Percentiles rank a stretch among this genome's conserved stretches.
Evolutionary conservation across 2,329 filamentous ascomycete species (phyloP).

Genomic region (Talaromyces sp.): DNA sequence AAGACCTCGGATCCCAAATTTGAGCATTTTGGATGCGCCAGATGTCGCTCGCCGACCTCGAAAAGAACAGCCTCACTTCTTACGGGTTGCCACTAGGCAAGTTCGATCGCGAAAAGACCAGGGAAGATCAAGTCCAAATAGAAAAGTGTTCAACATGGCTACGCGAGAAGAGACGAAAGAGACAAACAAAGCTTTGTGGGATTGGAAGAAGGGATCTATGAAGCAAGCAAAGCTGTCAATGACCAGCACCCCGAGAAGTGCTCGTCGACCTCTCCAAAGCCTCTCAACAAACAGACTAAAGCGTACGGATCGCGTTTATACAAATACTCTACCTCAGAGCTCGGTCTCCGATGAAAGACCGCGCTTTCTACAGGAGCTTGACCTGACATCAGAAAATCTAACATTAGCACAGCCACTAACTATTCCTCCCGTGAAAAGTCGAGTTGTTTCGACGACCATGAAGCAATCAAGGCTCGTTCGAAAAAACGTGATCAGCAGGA

Average conservation of each 20-base stretch:
- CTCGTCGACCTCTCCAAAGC: constrained; percentile 24
- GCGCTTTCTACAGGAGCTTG: neutral
- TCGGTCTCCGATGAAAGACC: neutral
- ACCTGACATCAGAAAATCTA: constrained; percentile 10
- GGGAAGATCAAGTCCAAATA: constrained; percentile 51
- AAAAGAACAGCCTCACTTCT: constrained; percentile 49
- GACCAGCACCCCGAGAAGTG: constrained; percentile 19
- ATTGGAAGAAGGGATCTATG: constrained; percentile 51
- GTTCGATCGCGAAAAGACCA: constrained; percentile 47
- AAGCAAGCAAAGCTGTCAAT: constrained; percentile 25
- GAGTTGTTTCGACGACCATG: neutral
- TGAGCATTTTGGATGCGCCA: constrained; percentile 54
- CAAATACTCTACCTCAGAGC: neutral
- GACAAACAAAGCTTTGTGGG: constrained; percentile 46
- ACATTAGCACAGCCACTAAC: neutral
- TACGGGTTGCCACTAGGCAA: constrained; percentile 54
- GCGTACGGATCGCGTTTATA: neutral
- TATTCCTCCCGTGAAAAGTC: neutral
- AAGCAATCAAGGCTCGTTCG: constrained; percentile 15
- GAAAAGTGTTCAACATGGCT: constrained; percentile 52
- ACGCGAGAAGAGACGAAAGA: constrained; percentile 55
- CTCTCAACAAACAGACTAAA: constrained; percentile 22
- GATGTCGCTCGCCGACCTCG: constrained; percentile 28
- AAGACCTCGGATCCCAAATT: constrained; percentile 25
- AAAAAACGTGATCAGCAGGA: constrained; percentile 35